phyloP scores from a whole-genome alignment of 352 stramenopile genomes.

The Phytophthora sojae region DNA sequence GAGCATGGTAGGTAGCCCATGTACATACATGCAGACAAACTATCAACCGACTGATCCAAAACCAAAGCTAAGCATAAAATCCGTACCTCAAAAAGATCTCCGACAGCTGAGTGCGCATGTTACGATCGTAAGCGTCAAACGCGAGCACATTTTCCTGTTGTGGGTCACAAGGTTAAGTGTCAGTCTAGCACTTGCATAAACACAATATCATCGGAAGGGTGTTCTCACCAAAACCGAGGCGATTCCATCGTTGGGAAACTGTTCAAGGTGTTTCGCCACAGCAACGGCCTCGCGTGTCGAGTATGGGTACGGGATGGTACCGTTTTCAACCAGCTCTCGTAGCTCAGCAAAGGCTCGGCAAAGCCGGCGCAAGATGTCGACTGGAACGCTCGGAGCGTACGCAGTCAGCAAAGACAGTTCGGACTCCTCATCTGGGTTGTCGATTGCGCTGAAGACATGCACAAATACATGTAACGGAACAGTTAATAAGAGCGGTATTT shows the following conservation, averaged over 20 bases:
- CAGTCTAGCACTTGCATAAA: neutral
- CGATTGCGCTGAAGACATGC: slow-evolving; percentile 61
- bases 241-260: slow-evolving; percentile 93
- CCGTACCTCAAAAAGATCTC: slow-evolving; percentile 84
- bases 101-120: slow-evolving; percentile 74
- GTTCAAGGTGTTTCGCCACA: slow-evolving; percentile 94
- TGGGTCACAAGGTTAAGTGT: neutral
- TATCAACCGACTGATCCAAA: slow-evolving; percentile 18
- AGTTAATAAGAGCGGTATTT: neutral
- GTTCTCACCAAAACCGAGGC: slow-evolving; percentile 67
- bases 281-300: slow-evolving; percentile 94
- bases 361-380: slow-evolving; percentile 84
- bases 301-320: slow-evolving; percentile 95
- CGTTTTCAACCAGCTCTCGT: slow-evolving; percentile 86
- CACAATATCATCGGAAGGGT: neutral
- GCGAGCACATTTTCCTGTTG: slow-evolving; percentile 94
- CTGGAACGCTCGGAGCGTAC: slow-evolving; percentile 89
- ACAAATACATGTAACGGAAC: neutral
- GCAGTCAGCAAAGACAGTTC: slow-evolving; percentile 91
- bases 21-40: slow-evolving; percentile 15
- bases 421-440: slow-evolving; percentile 92
- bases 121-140: slow-evolving; percentile 91
- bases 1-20: slow-evolving; percentile 1
- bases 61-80: slow-evolving; percentile 13
- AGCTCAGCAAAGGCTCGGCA: slow-evolving; percentile 93